Evolutionary conservation across 306 rosid genomes (phyloP).

Genomic region (Vigna reflexopilosa): DNA sequence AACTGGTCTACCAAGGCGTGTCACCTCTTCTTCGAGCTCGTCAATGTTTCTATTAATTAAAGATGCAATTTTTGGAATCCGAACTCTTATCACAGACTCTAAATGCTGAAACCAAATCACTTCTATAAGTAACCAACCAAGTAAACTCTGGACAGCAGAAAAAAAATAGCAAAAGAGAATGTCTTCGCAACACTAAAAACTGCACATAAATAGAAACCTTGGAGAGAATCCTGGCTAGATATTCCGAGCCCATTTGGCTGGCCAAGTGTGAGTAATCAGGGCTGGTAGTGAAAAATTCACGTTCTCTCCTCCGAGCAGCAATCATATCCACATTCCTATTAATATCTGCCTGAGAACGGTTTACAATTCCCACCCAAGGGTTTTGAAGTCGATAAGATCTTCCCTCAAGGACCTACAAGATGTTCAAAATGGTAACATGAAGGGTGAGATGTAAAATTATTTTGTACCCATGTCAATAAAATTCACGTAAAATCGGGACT

Average conservation of each 20-base stretch:
- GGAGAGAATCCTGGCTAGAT: constrained; percentile 93
- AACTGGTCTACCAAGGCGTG: constrained; percentile 84
- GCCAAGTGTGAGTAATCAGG: constrained; percentile 89
- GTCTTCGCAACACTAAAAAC: constrained; percentile 24
- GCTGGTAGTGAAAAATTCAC: constrained; percentile 82
- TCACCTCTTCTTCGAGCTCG: constrained; percentile 92
- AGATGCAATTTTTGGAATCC: constrained; percentile 82
- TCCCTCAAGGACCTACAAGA: constrained; percentile 89
- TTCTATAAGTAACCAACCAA: constrained; percentile 24
- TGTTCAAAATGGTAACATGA: constrained; percentile 28
- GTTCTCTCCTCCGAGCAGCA: constrained; percentile 81
- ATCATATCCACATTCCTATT: constrained; percentile 86
- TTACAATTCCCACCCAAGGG: constrained; percentile 99
- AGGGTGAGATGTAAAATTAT: background rate
- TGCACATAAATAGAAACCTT: constrained; percentile 60
- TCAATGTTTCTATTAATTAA: constrained; percentile 80
- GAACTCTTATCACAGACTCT: constrained; percentile 84
- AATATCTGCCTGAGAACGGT: constrained; percentile 97
- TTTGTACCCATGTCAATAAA: background rate
- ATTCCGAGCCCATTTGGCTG: constrained; percentile 94
- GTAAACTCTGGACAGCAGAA: background rate
- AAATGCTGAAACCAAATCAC: constrained; percentile 71
- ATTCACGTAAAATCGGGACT: constrained; percentile 1
- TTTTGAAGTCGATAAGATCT: constrained; percentile 82
- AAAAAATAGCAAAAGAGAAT: constrained; percentile 31